Evolutionary conservation across 257 asterid genomes (phyloP), one percentile per base, ranked within the genome.

Genomic region (Leptodermis oblonga): DNA sequence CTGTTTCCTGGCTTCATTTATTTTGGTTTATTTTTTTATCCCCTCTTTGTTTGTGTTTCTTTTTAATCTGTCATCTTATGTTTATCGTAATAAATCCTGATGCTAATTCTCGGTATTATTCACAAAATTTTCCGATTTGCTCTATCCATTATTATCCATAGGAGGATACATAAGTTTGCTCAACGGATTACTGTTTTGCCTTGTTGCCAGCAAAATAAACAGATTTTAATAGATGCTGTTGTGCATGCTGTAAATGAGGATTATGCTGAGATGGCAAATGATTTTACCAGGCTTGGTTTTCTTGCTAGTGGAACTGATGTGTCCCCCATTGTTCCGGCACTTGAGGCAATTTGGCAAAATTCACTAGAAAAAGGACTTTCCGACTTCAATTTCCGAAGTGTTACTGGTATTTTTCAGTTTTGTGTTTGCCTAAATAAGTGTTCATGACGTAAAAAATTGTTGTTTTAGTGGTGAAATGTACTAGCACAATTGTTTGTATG

Each of bases 181-280:
- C 33, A 18, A 70, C 62, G 60, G 33, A 41, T 79, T 69, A 60
- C 72, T 70, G n/a, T 61, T 61, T 23, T 55, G 65, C 45, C 43
- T 76, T 43, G 43, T 76, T 76, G 82, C 71, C 95, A 94, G 99
- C 97, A 86, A 91, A 94, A 94, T 82, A 94, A 94, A 78, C 95
- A 94, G 80, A 91, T 94, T 70, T 81, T 94, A 81, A 94, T 94
- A 55, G 97, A 94, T 79, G 99, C 99, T 75, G 97, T 94, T 75
- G 99, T 91, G 75, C 99, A 94, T 85, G 99, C 99, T 78, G 97
- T 94, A 68, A 94, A 94, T 84, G 99, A 94, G 82, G 99, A 94
- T 81, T 94, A 94, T 72, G 88, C 78, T 74, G 99, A 94, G 95
- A 94, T 94, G 99, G 99, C 99, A 75, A 89, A 94, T 76, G 99